Conservation (phyloP, 768 basidiomycete genomes). For the Kwoniella sp. region DNA sequence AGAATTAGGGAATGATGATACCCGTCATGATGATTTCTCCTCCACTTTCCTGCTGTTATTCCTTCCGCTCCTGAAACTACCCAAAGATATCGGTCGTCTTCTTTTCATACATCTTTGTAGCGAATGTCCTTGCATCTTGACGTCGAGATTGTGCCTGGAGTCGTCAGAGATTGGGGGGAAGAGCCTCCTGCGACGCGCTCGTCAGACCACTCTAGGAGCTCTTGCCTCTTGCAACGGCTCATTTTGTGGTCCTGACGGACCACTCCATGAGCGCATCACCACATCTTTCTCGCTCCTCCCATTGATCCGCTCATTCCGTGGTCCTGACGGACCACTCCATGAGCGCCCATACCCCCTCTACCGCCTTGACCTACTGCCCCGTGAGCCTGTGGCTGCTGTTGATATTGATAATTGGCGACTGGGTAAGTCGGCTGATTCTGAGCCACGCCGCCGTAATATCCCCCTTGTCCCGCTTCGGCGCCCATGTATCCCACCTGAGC, state of each 20-base stretch:
- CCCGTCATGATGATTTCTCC: background rate
- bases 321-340: too few species aligned
- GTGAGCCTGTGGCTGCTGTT: slow-evolving; percentile 7
- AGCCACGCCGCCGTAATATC: slow-evolving; percentile 22
- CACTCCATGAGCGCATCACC: slow-evolving; percentile 8
- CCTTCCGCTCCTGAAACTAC: background rate
- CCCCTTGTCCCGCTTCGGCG: slow-evolving; percentile 10
- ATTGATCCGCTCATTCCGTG: too few species aligned
- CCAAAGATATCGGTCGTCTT: background rate
- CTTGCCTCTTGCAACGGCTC: too few species aligned
- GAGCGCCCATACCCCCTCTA: slow-evolving; percentile 9
- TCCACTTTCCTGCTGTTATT: background rate
- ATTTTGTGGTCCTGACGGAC: too few species aligned
- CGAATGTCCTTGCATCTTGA: too few species aligned
- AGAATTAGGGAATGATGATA: background rate
- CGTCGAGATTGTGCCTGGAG: too few species aligned
- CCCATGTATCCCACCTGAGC: background rate
- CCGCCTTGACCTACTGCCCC: slow-evolving; percentile 10
- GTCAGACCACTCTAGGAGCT: too few species aligned
- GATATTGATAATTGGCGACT: slow-evolving; percentile 6
- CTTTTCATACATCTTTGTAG: too few species aligned
- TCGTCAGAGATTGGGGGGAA: too few species aligned
- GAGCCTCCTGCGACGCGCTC: too few species aligned
- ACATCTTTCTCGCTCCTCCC: slow-evolving; percentile 22
- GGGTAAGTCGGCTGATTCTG: background rate